Evolutionary conservation across 108 stramenopile genomes (phyloP).

Genomic region (Pseudonitzschia multiseries): DNA sequence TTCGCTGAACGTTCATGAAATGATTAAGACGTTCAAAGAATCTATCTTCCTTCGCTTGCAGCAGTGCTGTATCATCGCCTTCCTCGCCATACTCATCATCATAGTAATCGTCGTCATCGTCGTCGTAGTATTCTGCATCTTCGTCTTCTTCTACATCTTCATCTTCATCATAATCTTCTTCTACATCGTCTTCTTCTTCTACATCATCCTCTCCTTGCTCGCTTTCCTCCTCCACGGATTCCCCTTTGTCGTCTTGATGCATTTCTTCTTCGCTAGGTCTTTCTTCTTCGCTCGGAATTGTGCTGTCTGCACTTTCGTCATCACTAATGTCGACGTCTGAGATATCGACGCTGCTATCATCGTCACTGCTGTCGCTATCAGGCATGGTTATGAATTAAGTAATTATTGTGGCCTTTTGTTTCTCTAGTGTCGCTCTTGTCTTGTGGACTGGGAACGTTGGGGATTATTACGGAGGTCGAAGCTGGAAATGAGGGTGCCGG

Average conservation of each 20-base stretch:
- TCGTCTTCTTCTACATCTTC: constrained; percentile 21
- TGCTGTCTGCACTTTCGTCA: constrained; percentile 20
- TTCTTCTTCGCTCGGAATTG: constrained; percentile 17
- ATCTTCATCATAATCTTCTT: constrained; percentile 20
- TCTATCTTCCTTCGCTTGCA: constrained; percentile 32
- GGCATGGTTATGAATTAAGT: not conserved
- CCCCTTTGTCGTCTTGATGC: constrained; percentile 3
- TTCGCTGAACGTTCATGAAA: constrained; percentile 43
- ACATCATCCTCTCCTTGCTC: not conserved
- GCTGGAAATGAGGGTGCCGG: no score
- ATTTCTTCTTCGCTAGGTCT: not conserved
- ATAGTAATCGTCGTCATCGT: constrained; percentile 25
- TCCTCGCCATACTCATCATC: no score
- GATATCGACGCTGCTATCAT: constrained; percentile 40
- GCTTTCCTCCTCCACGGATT: constrained; percentile 16
- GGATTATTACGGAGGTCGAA: no score
- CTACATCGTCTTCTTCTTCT: constrained; percentile 25
- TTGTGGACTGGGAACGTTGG: no score
- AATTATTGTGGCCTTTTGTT: not conserved
- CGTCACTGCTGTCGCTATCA: constrained; percentile 13
- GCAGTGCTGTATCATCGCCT: constrained; percentile 30
- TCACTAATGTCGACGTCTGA: constrained; percentile 42
- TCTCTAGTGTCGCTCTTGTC: not conserved
- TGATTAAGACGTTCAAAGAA: constrained; percentile 43
- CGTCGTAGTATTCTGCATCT: constrained; percentile 19